Evolutionary conservation across 2,329 filamentous ascomycete genomes (phyloP).

Genomic region (Xylaria sp.): DNA sequence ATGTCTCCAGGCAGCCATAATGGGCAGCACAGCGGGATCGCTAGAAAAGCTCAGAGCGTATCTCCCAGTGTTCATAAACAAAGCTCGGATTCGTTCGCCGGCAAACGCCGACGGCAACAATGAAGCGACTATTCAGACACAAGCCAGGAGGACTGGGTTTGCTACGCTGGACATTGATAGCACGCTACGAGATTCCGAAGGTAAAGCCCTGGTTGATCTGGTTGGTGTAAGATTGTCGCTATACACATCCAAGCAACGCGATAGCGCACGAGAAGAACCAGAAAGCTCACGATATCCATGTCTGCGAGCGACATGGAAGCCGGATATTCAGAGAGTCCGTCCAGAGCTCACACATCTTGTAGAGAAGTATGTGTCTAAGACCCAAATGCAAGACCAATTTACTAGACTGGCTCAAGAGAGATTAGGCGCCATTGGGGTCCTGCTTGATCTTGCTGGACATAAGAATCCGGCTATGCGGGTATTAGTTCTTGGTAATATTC

Average conservation of each 20-base stretch:
- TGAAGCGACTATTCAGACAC: not conserved
- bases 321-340: not conserved
- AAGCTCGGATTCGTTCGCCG: not conserved
- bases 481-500: not conserved
- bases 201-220: not conserved
- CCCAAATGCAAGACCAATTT: not conserved
- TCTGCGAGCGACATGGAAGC: not conserved
- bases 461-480: not conserved
- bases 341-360: not conserved
- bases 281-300: not conserved
- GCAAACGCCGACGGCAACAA: not conserved
- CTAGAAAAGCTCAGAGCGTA: not conserved
- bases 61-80: constrained; percentile 16
- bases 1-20: constrained; percentile 13
- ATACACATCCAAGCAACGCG: not conserved
- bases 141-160: not conserved
- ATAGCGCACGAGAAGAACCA: not conserved
- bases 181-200: not conserved
- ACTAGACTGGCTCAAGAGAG: not conserved
- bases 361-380: not conserved
- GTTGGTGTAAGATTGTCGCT: not conserved
- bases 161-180: not conserved
- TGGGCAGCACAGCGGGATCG: constrained; percentile 9
- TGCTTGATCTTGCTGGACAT: not conserved
- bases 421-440: not conserved